phyloP scores from a whole-genome alignment of 2,329 filamentous ascomycete genomes.

The Metarhizium brunneum region DNA sequence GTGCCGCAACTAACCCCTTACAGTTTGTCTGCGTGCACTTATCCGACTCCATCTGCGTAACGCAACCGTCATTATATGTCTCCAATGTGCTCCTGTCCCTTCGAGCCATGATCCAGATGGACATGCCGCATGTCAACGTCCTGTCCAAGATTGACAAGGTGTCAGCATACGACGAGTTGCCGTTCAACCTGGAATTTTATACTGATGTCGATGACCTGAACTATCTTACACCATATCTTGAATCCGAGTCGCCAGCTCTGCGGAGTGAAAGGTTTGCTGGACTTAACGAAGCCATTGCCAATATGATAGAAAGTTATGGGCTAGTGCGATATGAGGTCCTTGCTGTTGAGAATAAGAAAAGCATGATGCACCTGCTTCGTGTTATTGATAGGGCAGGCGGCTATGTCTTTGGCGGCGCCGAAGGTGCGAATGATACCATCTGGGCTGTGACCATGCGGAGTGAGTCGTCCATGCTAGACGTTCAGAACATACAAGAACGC shows the following conservation, averaged over 20 bases:
- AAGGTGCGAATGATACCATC: conserved; percentile 91
- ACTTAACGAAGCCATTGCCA: conserved; percentile 78
- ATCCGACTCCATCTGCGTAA: conserved; percentile 88
- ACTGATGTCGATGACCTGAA: conserved; percentile 92
- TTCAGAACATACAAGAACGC: conserved; percentile 85
- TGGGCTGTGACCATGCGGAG: conserved; percentile 93
- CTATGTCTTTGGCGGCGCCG: conserved; percentile 83
- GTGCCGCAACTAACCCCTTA: conserved; percentile 19
- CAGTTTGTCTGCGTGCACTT: conserved; percentile 91
- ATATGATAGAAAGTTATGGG: conserved; percentile 80
- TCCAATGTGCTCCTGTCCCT: conserved; percentile 89
- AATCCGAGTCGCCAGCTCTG: conserved; percentile 64
- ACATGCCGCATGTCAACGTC: conserved; percentile 91
- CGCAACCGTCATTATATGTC: conserved; percentile 87
- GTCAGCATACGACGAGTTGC: conserved; percentile 70
- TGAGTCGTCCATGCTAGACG: conserved; percentile 65
- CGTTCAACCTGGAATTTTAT: conserved; percentile 95
- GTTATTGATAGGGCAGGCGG: conserved; percentile 88
- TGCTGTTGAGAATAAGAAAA: conserved; percentile 92
- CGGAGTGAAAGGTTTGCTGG: conserved; percentile 69
- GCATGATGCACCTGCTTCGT: conserved; percentile 85
- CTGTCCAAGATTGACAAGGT: conserved; percentile 97
- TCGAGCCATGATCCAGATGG: conserved; percentile 96
- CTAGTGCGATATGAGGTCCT: conserved; percentile 88
- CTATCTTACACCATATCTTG: conserved; percentile 72